Evolutionary conservation across 192 early-diverging fungal species (phyloP), one percentile per base, ranked within the genome.

Genomic region (Tieghemiomyces parasiticus): DNA sequence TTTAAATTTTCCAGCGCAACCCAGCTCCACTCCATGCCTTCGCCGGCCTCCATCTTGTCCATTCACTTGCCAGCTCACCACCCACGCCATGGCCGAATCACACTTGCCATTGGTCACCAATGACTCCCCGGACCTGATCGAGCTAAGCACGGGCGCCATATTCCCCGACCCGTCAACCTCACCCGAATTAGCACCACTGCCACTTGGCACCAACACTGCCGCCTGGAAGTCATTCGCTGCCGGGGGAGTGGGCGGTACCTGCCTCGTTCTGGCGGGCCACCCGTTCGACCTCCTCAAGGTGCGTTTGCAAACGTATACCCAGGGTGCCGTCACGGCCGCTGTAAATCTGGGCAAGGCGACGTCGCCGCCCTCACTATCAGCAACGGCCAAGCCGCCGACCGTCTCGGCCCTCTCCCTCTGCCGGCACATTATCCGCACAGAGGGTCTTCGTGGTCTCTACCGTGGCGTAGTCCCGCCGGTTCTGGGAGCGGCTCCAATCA

Each of bases 261-360:
- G 56, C 16, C 34, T 64, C 4, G 58, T 64, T n/a, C 45, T 59
- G 30, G 63, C 55, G 3, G 63, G 63, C 1, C 63, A 64, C 32
- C 63, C 63, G 25, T 64, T 58, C 14, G 63, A 64, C 32, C 46
- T 64, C 1, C 59, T 64, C 44, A 64, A 64, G 45, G 59, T 60
- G 10, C 4, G 59, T 12, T 29, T 45, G 2, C 59, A 60, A 60
- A 60, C 59, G 1, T 8, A 24, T 2, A 24, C 26, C 2, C 50
- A 2, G 19, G 46, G 46, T 47, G 20, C 1, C 46, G 22, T 26
- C 26, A 2, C 50, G 2, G 50, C 22, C 22, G n/a, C n/a, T n/a
- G n/a, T n/a, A n/a, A n/a, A 42, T 16, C 16, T 8, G 49, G 24
- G 10, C 49, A 51, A 51, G 6, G 10, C 49, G 24, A 22, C 9